phyloP scores from a whole-genome alignment of 345 rosid genomes.

The Syzygium jambos region DNA sequence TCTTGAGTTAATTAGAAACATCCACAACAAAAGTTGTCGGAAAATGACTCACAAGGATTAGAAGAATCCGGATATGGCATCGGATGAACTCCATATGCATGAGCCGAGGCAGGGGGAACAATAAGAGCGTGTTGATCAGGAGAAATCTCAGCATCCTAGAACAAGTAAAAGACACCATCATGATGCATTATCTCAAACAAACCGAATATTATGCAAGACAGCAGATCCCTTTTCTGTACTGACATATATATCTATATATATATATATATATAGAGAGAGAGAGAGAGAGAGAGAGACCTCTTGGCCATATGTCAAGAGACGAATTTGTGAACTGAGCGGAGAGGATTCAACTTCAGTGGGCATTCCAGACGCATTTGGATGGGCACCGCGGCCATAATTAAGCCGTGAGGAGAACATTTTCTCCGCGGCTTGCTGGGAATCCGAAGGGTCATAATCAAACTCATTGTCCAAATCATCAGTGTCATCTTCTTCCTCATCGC shows the following conservation, averaged over 20 bases:
- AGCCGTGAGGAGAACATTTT: neutral
- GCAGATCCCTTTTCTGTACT: neutral
- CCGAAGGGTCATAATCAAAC: conserved; percentile 62
- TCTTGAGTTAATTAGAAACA: neutral
- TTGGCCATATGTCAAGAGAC: conserved; percentile 81
- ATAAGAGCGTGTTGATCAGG: conserved; percentile 88
- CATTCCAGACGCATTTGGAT: conserved; percentile 26
- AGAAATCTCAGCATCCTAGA: conserved; percentile 72
- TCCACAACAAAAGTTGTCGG: neutral
- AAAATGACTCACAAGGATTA: conserved; percentile 52
- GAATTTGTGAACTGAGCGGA: conserved; percentile 59
- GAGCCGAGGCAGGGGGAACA: conserved; percentile 60
- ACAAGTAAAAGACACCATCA: neutral
- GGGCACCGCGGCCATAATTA: conserved; percentile 28
- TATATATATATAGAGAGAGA: neutral
- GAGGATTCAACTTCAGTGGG: conserved; percentile 61
- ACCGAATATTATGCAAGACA: neutral
- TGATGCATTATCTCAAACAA: neutral
- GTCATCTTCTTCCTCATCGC: conserved; percentile 95
- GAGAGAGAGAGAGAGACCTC: conserved; percentile 39
- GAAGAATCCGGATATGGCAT: conserved; percentile 60
- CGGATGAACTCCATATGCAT: conserved; percentile 72
- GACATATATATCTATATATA: neutral
- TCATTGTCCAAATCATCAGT: conserved; percentile 90
- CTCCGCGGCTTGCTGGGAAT: conserved; percentile 51